phyloP scores from a whole-genome alignment of 75 land plant genomes.

The Selaginella tamariscina region DNA sequence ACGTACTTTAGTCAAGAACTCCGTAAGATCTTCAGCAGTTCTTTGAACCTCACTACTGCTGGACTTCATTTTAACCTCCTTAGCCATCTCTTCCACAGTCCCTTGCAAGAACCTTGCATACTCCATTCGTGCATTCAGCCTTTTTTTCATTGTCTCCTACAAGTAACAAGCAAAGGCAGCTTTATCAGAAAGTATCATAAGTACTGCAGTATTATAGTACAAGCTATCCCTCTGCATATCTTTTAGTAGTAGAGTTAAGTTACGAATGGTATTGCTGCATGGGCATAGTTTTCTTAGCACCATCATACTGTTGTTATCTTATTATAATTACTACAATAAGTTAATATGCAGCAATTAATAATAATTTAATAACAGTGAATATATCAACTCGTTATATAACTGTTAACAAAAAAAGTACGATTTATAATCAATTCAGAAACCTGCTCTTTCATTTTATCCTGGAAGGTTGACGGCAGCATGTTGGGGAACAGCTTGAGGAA shows the following conservation, averaged over 20 bases:
- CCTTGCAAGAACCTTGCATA: conserved; percentile 98
- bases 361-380: too few species aligned
- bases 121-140: conserved; percentile 77
- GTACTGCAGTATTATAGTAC: not conserved
- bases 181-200: not conserved
- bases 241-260: too few species aligned
- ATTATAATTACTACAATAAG: too few species aligned
- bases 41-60: conserved; percentile 70
- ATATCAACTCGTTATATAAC: too few species aligned
- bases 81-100: conserved; percentile 92
- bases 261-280: too few species aligned
- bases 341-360: too few species aligned
- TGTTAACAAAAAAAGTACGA: too few species aligned
- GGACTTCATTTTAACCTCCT: conserved; percentile 59
- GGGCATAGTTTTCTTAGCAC: too few species aligned
- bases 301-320: too few species aligned
- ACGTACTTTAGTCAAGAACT: conserved; percentile 60
- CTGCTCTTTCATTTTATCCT: conserved; percentile 99
- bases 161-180: not conserved
- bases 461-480: conserved; percentile 98
- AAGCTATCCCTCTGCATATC: not conserved
- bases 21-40: conserved; percentile 87
- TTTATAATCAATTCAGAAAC: conserved; percentile 24
- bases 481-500: conserved; percentile 89
- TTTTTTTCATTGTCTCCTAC: conserved; percentile 77